Evolutionary conservation across 208 protist species (phyloP).

Genomic region (Acanthamoeba castellanii): DNA sequence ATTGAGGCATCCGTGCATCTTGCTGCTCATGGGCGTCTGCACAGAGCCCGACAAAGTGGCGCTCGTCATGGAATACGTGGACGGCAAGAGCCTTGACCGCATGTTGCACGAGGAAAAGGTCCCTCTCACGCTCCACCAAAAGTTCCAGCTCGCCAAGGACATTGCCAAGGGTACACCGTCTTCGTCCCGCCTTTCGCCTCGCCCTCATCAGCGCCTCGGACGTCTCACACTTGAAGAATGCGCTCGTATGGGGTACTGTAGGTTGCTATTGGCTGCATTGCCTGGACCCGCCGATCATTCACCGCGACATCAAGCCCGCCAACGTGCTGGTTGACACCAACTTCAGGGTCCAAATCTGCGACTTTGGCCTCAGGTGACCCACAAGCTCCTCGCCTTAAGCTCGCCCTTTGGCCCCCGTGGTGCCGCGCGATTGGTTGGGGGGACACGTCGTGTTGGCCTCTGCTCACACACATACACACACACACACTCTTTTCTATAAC

Average conservation of each 20-base stretch:
- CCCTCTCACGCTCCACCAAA: conserved; percentile 5
- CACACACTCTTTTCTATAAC: background rate
- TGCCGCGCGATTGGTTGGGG: background rate
- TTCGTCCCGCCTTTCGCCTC: background rate
- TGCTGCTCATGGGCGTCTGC: conserved; percentile 69
- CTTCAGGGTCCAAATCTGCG: conserved; percentile 92
- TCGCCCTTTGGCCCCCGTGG: background rate
- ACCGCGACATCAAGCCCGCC: conserved; percentile 94
- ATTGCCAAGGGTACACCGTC: conserved; percentile 18
- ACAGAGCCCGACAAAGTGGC: conserved; percentile 55
- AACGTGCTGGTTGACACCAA: conserved; percentile 93
- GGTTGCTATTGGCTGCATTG: conserved; percentile 66
- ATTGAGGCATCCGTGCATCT: conserved; percentile 66
- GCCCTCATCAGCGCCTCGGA: background rate
- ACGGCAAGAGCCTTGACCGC: conserved; percentile 47
- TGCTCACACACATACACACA: background rate
- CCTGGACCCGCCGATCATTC: conserved; percentile 87
- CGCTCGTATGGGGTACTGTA: background rate
- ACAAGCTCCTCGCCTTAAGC: background rate
- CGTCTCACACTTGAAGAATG: background rate
- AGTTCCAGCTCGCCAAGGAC: conserved; percentile 55
- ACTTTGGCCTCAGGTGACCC: conserved; percentile 94
- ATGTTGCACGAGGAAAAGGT: conserved; percentile 55
- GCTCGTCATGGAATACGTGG: conserved; percentile 65
- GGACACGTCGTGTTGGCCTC: too few relatives aligned